Conservation (phyloP, 2,329 filamentous ascomycete species). For the Exophiala bonariae region DNA sequence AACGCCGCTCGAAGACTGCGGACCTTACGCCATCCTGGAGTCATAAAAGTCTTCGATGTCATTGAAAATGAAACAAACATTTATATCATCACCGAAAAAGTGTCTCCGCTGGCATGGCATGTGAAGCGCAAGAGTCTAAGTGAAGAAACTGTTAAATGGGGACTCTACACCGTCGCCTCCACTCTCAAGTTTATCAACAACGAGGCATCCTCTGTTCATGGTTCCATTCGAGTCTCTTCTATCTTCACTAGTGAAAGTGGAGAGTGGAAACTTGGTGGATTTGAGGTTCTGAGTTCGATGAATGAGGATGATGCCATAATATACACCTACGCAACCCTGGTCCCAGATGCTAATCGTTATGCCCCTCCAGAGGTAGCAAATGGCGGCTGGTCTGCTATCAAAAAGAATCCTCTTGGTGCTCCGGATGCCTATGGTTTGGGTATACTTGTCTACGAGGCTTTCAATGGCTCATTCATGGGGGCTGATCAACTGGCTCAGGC, state of each 20-base stretch:
- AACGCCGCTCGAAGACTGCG: slow-evolving; percentile 93
- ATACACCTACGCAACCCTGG: slow-evolving; percentile 83
- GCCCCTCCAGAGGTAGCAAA: slow-evolving; percentile 83
- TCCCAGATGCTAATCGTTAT: slow-evolving; percentile 83
- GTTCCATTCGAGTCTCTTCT: slow-evolving; percentile 78
- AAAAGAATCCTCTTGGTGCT: slow-evolving; percentile 75
- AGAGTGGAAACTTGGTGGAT: slow-evolving; percentile 95
- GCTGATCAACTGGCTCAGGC: slow-evolving; percentile 80
- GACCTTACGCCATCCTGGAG: slow-evolving; percentile 88
- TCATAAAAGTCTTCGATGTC: slow-evolving; percentile 90
- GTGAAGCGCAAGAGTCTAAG: slow-evolving; percentile 83
- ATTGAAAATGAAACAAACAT: slow-evolving; percentile 96
- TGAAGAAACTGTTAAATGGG: slow-evolving; percentile 96
- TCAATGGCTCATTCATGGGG: slow-evolving; percentile 79
- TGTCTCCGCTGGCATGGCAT: slow-evolving; percentile 86
- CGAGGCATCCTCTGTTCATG: slow-evolving; percentile 89
- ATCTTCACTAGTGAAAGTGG: slow-evolving; percentile 94
- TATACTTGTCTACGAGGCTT: slow-evolving; percentile 81
- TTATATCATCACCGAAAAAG: slow-evolving; percentile 90
- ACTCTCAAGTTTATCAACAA: slow-evolving; percentile 96
- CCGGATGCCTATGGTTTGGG: slow-evolving; percentile 88
- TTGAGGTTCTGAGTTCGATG: slow-evolving; percentile 89
- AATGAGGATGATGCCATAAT: slow-evolving; percentile 95
- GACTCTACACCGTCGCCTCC: slow-evolving; percentile 80
- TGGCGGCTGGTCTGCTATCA: slow-evolving; percentile 88